A percentile compares a stretch with the other conserved stretches of the same genome.
These are phyloP conservation scores for Penicillium macrosclerotiorum DNA, from an alignment of 495 filamentous ascomycete species.

Conservation along the genomic window DNA sequence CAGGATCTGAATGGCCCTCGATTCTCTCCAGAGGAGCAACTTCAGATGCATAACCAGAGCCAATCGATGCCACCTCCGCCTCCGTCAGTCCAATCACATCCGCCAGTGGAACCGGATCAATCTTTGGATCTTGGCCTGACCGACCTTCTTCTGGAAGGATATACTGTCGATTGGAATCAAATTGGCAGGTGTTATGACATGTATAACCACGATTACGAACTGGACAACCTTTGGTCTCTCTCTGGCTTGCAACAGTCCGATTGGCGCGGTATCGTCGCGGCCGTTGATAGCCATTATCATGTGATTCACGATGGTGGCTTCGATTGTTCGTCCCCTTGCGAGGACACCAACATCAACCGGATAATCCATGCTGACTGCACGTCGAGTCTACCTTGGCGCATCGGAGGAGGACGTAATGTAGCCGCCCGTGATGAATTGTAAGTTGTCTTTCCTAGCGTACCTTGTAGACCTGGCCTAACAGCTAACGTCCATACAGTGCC, in stretches of 20 bases:
- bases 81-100: slow-evolving; percentile 21
- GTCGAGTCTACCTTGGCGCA: slow-evolving; percentile 35
- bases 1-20: slow-evolving; percentile 27
- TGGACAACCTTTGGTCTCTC: slow-evolving; percentile 43
- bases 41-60: slow-evolving; percentile 34
- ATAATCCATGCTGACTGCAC: slow-evolving; percentile 34
- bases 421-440: slow-evolving; percentile 45
- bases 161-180: slow-evolving; percentile 38
- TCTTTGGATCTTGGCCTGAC: slow-evolving; percentile 31
- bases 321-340: slow-evolving; percentile 31
- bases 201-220: slow-evolving; percentile 41
- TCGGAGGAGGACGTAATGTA: slow-evolving; percentile 29
- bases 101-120: slow-evolving; percentile 15
- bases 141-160: slow-evolving; percentile 39
- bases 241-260: slow-evolving; percentile 45
- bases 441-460: slow-evolving; percentile 5
- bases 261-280: slow-evolving; percentile 46
- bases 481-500: slow-evolving; percentile 30
- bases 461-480: too few relatives aligned
- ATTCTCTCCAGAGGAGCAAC: slow-evolving; percentile 32
- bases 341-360: slow-evolving; percentile 33
- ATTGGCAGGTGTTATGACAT: slow-evolving; percentile 36
- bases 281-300: slow-evolving; percentile 48
- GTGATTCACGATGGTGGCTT: slow-evolving; percentile 35
- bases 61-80: slow-evolving; percentile 27